Evolutionary conservation across 306 rosid species (phyloP).

Genomic region (Dryas drummondii): DNA sequence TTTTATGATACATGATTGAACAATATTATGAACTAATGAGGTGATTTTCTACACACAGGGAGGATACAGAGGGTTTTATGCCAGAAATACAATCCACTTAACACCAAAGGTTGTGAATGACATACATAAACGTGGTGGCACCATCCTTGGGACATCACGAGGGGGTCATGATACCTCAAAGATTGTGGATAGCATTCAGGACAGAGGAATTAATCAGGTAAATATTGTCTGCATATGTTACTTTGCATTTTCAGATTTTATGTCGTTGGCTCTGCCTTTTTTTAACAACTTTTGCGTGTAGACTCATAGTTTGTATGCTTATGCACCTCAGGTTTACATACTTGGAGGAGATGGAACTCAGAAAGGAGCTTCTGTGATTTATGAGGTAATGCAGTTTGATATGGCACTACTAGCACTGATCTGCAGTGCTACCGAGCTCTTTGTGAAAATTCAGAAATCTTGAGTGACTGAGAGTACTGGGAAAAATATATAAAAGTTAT

Average conservation of each 20-base stretch:
- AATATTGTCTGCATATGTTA: neutral
- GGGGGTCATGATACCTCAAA: slow-evolving; percentile 51
- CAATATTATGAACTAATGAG: neutral
- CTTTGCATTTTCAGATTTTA: neutral
- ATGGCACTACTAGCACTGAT: neutral
- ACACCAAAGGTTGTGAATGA: slow-evolving; percentile 53
- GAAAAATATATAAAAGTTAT: no score
- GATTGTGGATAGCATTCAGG: slow-evolving; percentile 59
- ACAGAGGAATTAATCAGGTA: slow-evolving; percentile 59
- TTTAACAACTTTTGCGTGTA: neutral
- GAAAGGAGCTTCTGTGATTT: slow-evolving; percentile 50
- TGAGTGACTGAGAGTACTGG: neutral
- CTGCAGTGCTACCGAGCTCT: neutral
- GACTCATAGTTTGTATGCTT: neutral
- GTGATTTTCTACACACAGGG: slow-evolving; percentile 34
- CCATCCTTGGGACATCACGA: slow-evolving; percentile 55
- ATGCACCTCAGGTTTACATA: slow-evolving; percentile 39
- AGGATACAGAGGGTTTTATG: slow-evolving; percentile 57
- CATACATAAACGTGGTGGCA: slow-evolving; percentile 66
- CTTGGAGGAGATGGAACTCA: slow-evolving; percentile 61
- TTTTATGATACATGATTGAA: neutral
- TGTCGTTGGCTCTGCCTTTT: neutral
- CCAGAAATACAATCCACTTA: slow-evolving; percentile 44
- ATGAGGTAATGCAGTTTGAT: slow-evolving; percentile 35
- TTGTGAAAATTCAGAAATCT: neutral